Conservation (phyloP, 2,329 filamentous ascomycete species). For the Paracorniculantispora psalliotae region DNA sequence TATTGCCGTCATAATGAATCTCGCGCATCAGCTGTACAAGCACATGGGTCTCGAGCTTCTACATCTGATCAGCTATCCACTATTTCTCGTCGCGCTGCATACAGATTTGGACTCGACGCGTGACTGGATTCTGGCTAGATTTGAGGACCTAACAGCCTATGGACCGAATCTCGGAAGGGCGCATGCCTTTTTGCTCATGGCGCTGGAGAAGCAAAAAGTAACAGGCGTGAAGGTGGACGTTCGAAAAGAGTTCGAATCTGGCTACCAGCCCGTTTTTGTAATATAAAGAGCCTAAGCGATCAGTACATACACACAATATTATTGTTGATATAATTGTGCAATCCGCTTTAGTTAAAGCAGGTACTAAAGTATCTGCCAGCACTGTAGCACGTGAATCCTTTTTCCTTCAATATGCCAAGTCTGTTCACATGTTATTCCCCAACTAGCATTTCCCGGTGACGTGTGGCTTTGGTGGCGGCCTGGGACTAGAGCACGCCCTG, state of each 20-base stretch:
- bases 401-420: constrained; percentile 61
- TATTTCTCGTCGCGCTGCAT: constrained; percentile 32
- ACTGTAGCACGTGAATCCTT: constrained; percentile 59
- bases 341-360: no score
- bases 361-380: constrained; percentile 28
- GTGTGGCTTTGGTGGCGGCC: constrained; percentile 54
- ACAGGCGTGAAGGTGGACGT: constrained; percentile 4
- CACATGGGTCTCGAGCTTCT: constrained; percentile 29
- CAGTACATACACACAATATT: no score
- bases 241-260: neutral
- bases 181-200: constrained; percentile 21
- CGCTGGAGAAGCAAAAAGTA: neutral
- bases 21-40: constrained; percentile 29
- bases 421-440: constrained; percentile 41
- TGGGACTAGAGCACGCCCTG: constrained; percentile 38
- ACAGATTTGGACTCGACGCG: constrained; percentile 29
- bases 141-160: constrained; percentile 25
- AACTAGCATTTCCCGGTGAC: constrained; percentile 51
- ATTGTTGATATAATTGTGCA: no score
- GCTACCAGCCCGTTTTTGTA: neutral
- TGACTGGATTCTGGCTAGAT: constrained; percentile 29
- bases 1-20: constrained; percentile 24
- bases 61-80: constrained; percentile 28
- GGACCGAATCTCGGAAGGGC: constrained; percentile 30
- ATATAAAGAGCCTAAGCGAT: no score